Evolutionary conservation across 352 stramenopile genomes (phyloP), one percentile per base, ranked within the genome.

Genomic region (Achlya hypogyna): DNA sequence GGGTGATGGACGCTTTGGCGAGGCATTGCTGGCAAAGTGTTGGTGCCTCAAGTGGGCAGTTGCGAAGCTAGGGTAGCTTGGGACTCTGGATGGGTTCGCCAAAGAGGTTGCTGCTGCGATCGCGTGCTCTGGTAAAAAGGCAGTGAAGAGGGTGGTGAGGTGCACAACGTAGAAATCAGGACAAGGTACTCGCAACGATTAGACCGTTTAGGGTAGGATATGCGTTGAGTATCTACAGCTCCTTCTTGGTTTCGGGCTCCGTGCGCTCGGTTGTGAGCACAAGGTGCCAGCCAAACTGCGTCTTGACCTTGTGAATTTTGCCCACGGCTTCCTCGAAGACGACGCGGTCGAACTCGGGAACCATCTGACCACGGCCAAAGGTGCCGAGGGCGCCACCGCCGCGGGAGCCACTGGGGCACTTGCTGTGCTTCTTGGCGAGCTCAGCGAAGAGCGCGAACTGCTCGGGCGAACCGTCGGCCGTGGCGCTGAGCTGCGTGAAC

Each of bases 251-350:
- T 18, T 67, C 72, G 58, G 86, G 78, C 34, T 79, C 81, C 62
- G 72, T 73, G 71, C 83, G 81, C 66, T 87, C 74, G 32, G 75
- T 89, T 45, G 77, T 83, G 63, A 88, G 72, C 72, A 91, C 80
- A 59, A 91, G 77, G 75, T 91, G 80, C 83, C 84, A 92, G 49
- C 81, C 84, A 76, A 92, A 92, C 80, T 89, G 78, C 27, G 83
- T 90, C 67, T 78, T 71, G 49, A 92, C 80, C 71, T 90, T 92
- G 77, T 90, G 79, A 40, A 89, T 79, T 8, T 78, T 71, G 52
- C 79, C 78, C 45, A 88, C 75, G 16, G 71, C 56, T 53, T 81
- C 74, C 51, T 93, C 77, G 59, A 93, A 91, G 32, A 88, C 82
- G n/a, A 93, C 79, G 54, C 74, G 62, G 74, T 93, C 82, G 51